Conservation (phyloP, 495 filamentous ascomycete species). For the Aspergillus steynii region DNA sequence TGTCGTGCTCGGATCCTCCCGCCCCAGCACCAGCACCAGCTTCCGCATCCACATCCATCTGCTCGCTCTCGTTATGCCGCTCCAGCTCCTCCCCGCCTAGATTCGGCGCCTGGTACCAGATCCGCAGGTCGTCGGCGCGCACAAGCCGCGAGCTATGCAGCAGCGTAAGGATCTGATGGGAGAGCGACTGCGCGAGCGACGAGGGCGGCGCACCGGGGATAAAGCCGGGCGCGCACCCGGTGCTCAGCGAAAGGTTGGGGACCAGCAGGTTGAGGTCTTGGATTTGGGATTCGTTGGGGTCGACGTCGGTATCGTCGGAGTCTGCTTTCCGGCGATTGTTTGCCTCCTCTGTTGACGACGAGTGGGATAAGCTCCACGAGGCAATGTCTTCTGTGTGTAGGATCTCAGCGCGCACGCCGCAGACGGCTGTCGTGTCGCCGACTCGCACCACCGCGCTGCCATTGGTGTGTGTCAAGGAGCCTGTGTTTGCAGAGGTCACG, state of each 20-base stretch:
- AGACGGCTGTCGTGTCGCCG: conserved; percentile 90
- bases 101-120: conserved; percentile 62
- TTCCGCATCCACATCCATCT: conserved; percentile 43
- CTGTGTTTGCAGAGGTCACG: conserved; percentile 67
- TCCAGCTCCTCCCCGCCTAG: conserved; percentile 33
- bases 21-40: background rate
- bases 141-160: conserved; percentile 69
- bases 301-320: conserved; percentile 16
- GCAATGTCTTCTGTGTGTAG: conserved; percentile 70
- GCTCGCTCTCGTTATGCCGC: conserved; percentile 42
- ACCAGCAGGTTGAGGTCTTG: conserved; percentile 72
- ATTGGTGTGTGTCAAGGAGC: conserved; percentile 80
- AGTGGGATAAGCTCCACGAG: conserved; percentile 52
- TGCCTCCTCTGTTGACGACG: conserved; percentile 20
- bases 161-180: conserved; percentile 72
- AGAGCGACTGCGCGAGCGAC: conserved; percentile 77
- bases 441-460: conserved; percentile 84
- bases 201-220: conserved; percentile 81
- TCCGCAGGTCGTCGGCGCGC: conserved; percentile 59
- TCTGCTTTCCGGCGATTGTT: conserved; percentile 37
- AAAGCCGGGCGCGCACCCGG: conserved; percentile 82
- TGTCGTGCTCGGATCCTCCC: conserved; percentile 22
- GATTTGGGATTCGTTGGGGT: conserved; percentile 52
- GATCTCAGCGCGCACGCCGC: conserved; percentile 85
- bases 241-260: conserved; percentile 87